Percentiles rank a stretch among this genome's conserved stretches.
Conservation (phyloP, 179 eudicot genomes). For the Actinidia polygama region DNA sequence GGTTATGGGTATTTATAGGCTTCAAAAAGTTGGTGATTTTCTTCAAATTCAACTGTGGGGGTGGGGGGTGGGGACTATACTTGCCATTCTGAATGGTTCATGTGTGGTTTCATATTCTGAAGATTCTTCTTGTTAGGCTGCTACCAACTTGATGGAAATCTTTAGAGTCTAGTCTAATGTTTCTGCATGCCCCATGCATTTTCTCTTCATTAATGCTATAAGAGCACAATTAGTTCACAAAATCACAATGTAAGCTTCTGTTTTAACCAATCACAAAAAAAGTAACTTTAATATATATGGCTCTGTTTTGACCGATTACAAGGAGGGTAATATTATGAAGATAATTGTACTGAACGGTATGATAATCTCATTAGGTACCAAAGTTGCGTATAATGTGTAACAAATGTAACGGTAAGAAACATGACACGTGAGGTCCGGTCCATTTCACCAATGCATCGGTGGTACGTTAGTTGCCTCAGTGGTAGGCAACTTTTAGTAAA, state of each 20-base stretch:
- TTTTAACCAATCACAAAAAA: too few relatives aligned
- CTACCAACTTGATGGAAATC: not conserved
- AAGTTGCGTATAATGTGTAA: too few relatives aligned
- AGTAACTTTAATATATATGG: not conserved
- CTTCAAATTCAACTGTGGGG: not conserved
- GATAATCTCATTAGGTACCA: too few relatives aligned
- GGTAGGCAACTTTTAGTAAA: not conserved
- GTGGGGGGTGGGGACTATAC: too few relatives aligned
- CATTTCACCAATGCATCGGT: not conserved
- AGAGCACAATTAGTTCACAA: not conserved
- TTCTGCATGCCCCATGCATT: slow-evolving; percentile 10
- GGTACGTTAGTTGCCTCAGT: not conserved
- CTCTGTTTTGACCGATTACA: not conserved
- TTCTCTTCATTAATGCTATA: too few relatives aligned
- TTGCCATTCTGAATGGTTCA: not conserved
- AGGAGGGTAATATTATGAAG: too few relatives aligned
- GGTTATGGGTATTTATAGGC: slow-evolving; percentile 19
- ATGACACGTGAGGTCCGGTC: not conserved
- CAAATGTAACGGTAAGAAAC: not conserved
- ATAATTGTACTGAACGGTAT: too few relatives aligned
- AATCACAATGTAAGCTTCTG: not conserved
- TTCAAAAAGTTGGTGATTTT: slow-evolving; percentile 4
- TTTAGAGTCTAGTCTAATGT: not conserved
- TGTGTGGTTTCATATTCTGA: not conserved
- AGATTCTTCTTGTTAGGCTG: not conserved